phyloP scores from a whole-genome alignment of 2,329 filamentous ascomycete species.

The Aureobasidium sp. region DNA sequence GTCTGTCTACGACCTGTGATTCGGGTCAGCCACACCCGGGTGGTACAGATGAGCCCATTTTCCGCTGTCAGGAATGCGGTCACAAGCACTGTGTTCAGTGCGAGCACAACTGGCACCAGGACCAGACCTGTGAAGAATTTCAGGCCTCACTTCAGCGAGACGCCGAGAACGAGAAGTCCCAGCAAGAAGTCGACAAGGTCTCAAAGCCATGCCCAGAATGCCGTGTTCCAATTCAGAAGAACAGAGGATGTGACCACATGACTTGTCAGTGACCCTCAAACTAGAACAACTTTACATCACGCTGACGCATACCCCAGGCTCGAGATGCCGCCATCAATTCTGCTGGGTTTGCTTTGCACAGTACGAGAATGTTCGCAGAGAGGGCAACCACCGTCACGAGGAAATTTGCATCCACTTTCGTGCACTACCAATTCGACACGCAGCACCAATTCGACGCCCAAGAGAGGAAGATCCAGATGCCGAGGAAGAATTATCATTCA shows the following conservation, averaged over 20 bases:
- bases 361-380: background rate
- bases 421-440: too few species aligned
- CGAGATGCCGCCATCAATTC: background rate
- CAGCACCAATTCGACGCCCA: too few species aligned
- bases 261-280: background rate
- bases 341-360: background rate
- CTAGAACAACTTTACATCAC: too few species aligned
- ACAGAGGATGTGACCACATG: background rate
- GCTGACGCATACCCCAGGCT: background rate
- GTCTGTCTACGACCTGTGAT: background rate
- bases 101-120: conserved; percentile 25
- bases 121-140: conserved; percentile 21
- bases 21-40: conserved; percentile 19
- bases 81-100: conserved; percentile 24
- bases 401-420: background rate
- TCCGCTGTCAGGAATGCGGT: conserved; percentile 23
- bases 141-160: background rate
- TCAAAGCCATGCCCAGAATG: background rate
- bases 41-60: conserved; percentile 21
- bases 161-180: background rate
- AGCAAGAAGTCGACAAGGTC: background rate
- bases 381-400: background rate
- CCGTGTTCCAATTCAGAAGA: background rate
- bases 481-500: too few species aligned
- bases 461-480: too few species aligned